A percentile compares a stretch with the other conserved stretches of the same genome.
phyloP scores from a whole-genome alignment of 1,284 basidiomycete genomes.

The Sporisorium reilianum region DNA sequence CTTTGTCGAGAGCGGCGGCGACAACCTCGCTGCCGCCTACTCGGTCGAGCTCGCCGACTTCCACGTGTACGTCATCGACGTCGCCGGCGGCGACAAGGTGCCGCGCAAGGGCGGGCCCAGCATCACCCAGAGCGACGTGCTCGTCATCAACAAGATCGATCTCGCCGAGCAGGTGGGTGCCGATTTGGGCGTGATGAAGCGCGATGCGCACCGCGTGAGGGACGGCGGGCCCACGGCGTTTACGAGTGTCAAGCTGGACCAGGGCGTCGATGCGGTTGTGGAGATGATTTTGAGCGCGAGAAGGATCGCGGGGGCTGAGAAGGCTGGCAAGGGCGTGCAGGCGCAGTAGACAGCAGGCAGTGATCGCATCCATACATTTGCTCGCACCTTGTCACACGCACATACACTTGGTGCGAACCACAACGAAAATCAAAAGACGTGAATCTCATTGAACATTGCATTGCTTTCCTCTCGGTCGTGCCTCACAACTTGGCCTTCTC shows the following conservation, averaged over 20 bases:
- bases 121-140: slow-evolving; percentile 82
- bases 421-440: too few species aligned
- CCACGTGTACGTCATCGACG: slow-evolving; percentile 76
- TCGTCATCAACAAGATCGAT: slow-evolving; percentile 82
- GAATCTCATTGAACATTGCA: too few species aligned
- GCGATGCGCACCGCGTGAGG: slow-evolving; percentile 91
- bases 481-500: slow-evolving; percentile 11
- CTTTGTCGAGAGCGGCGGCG: slow-evolving; percentile 96
- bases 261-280: slow-evolving; percentile 85
- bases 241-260: slow-evolving; percentile 82
- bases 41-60: slow-evolving; percentile 95
- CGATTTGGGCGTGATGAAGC: slow-evolving; percentile 92
- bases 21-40: slow-evolving; percentile 95
- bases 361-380: too few species aligned
- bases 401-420: too few species aligned
- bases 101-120: slow-evolving; percentile 97
- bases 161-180: slow-evolving; percentile 92
- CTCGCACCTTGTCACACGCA: too few species aligned
- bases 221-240: slow-evolving; percentile 95
- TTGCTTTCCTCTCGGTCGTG: background rate
- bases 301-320: slow-evolving; percentile 74
- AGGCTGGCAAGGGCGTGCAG: slow-evolving; percentile 38
- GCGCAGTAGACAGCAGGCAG: background rate
- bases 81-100: slow-evolving; percentile 93
- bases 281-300: slow-evolving; percentile 88